phyloP scores from a whole-genome alignment of 331 rosid genomes.

The Saraca asoca region DNA sequence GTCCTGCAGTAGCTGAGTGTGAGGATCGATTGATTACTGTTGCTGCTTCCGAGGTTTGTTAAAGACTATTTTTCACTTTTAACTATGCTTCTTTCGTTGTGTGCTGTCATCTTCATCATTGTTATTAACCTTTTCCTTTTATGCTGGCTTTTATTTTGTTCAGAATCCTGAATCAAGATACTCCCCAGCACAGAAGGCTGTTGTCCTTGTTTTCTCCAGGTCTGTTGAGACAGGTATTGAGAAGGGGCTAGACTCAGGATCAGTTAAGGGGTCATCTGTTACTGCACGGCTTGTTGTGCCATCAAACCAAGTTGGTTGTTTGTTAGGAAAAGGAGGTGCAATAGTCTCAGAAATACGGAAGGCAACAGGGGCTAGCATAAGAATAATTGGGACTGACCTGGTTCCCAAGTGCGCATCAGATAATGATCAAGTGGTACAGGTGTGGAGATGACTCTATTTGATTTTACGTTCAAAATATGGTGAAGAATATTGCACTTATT shows the following conservation, averaged over 20 bases:
- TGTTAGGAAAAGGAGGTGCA: slow-evolving; percentile 92
- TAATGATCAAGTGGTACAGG: slow-evolving; percentile 83
- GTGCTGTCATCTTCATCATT: background rate
- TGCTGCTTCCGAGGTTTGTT: slow-evolving; percentile 84
- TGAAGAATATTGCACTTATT: too few species aligned
- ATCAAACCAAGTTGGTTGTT: slow-evolving; percentile 89
- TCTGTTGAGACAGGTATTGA: slow-evolving; percentile 66
- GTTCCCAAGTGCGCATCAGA: slow-evolving; percentile 83
- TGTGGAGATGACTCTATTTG: slow-evolving; percentile 28
- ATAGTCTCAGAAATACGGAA: slow-evolving; percentile 84
- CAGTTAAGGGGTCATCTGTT: slow-evolving; percentile 60
- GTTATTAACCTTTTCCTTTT: slow-evolving; percentile 14
- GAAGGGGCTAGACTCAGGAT: slow-evolving; percentile 63
- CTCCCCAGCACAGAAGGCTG: slow-evolving; percentile 93
- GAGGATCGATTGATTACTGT: slow-evolving; percentile 79
- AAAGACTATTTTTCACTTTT: slow-evolving; percentile 12
- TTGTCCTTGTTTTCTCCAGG: slow-evolving; percentile 84
- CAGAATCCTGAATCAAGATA: slow-evolving; percentile 82
- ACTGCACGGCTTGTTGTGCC: slow-evolving; percentile 76
- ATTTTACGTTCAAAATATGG: too few species aligned
- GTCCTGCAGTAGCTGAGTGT: slow-evolving; percentile 65
- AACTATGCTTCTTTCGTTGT: slow-evolving; percentile 9
- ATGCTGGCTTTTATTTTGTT: slow-evolving; percentile 19
- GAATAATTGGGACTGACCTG: slow-evolving; percentile 68
- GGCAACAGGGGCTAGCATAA: slow-evolving; percentile 77